Percentiles rank a stretch among this genome's conserved stretches.
phyloP scores from a whole-genome alignment of 2,329 filamentous ascomycete genomes.

The Clarireedia paspali region DNA sequence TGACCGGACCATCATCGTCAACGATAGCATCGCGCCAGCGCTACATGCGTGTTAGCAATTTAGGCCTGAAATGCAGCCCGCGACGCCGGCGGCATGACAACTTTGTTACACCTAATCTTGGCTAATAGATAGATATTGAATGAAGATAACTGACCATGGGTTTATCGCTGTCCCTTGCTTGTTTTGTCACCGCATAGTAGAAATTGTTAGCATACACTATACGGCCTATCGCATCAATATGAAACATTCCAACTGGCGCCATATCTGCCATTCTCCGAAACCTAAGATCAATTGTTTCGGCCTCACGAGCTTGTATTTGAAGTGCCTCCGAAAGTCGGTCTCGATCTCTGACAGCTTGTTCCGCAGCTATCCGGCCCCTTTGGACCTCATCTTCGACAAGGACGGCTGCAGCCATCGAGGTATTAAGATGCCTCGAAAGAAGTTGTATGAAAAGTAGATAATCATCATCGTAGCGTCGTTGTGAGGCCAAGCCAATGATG shows the following conservation, averaged over 20 bases:
- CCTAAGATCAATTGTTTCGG: constrained; percentile 46
- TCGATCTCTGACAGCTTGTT: constrained; percentile 66
- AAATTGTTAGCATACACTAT: constrained; percentile 67
- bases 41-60: not conserved
- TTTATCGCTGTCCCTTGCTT: not conserved
- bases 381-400: constrained; percentile 78
- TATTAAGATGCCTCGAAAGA: constrained; percentile 66
- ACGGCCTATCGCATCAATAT: constrained; percentile 55
- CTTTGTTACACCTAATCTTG: not conserved
- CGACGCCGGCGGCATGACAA: not conserved
- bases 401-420: constrained; percentile 73
- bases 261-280: constrained; percentile 67
- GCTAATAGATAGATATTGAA: not conserved
- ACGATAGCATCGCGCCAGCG: not conserved
- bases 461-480: constrained; percentile 71
- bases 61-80: not conserved
- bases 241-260: constrained; percentile 67
- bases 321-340: constrained; percentile 64
- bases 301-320: constrained; percentile 44
- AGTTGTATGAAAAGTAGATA: constrained; percentile 72
- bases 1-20: constrained; percentile 6
- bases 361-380: constrained; percentile 64
- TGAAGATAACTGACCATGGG: not conserved
- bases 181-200: constrained; percentile 35
- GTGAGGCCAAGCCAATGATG: constrained; percentile 69